Evolutionary conservation across 139 green algal species (phyloP).

Genomic region (Diplosphaera chodatii): DNA sequence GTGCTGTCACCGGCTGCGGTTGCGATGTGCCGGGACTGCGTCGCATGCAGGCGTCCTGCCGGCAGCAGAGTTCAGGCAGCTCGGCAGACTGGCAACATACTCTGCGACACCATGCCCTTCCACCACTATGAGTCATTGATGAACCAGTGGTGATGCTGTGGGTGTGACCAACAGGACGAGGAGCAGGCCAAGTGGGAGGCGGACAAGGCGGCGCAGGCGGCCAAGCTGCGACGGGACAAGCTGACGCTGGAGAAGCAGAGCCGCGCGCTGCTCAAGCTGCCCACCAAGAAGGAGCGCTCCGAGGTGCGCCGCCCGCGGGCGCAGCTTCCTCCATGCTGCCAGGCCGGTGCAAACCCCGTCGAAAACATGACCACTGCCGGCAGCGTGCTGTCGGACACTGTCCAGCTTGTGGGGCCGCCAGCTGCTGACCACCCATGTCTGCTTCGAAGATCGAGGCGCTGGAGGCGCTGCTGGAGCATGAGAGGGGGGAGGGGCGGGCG

Average conservation of each 20-base stretch:
- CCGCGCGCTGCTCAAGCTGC: slow-evolving; percentile 56
- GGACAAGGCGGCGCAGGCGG: slow-evolving; percentile 37
- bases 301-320: slow-evolving; percentile 32
- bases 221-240: slow-evolving; percentile 50
- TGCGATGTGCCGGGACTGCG: not conserved
- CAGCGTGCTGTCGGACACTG: too few species aligned
- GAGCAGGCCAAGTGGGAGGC: slow-evolving; percentile 41
- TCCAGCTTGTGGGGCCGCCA: not conserved
- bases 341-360: too few species aligned
- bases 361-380: too few species aligned
- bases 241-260: slow-evolving; percentile 72
- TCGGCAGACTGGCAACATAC: too few species aligned
- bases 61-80: too few species aligned
- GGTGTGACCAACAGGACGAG: slow-evolving; percentile 34
- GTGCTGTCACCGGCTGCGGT: too few species aligned
- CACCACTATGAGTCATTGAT: not conserved
- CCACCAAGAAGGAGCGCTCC: slow-evolving; percentile 69
- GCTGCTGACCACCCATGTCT: not conserved
- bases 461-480: slow-evolving; percentile 58
- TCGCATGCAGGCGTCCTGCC: too few species aligned
- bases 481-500: slow-evolving; percentile 44
- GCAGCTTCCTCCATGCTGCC: too few species aligned
- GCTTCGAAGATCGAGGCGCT: slow-evolving; percentile 16
- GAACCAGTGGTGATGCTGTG: too few species aligned
- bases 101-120: not conserved